Conservation (phyloP, 495 filamentous ascomycete genomes). For the Penicillium turbatum region DNA sequence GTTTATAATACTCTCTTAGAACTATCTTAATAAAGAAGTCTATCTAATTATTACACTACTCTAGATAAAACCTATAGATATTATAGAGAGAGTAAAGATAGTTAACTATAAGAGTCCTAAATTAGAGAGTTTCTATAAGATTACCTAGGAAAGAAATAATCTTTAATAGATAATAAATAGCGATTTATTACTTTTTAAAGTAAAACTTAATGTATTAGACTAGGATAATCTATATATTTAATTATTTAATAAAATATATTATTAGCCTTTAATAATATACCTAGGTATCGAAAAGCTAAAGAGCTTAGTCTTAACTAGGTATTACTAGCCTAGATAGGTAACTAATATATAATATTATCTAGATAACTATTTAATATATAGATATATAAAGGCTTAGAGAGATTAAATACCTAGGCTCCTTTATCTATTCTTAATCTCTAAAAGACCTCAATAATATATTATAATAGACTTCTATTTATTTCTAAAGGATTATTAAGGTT, state of each 20-base stretch:
- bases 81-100: too few species aligned
- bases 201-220: background rate
- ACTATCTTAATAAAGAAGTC: too few species aligned
- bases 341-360: too few species aligned
- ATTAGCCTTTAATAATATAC: background rate
- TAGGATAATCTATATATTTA: background rate
- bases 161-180: too few species aligned
- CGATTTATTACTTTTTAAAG: background rate
- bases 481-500: too few species aligned
- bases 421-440: too few species aligned
- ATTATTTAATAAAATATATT: constrained; percentile 11
- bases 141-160: background rate
- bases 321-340: background rate
- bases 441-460: too few species aligned
- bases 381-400: background rate
- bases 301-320: background rate
- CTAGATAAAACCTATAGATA: too few species aligned
- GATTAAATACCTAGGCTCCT: too few species aligned
- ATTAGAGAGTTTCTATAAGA: background rate
- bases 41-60: too few species aligned
- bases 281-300: constrained; percentile 4
- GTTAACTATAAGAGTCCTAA: background rate
- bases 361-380: background rate
- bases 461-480: too few species aligned
- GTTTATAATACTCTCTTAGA: too few species aligned